Conservation (phyloP, 768 basidiomycete genomes). For the Naganishia randhawae region DNA sequence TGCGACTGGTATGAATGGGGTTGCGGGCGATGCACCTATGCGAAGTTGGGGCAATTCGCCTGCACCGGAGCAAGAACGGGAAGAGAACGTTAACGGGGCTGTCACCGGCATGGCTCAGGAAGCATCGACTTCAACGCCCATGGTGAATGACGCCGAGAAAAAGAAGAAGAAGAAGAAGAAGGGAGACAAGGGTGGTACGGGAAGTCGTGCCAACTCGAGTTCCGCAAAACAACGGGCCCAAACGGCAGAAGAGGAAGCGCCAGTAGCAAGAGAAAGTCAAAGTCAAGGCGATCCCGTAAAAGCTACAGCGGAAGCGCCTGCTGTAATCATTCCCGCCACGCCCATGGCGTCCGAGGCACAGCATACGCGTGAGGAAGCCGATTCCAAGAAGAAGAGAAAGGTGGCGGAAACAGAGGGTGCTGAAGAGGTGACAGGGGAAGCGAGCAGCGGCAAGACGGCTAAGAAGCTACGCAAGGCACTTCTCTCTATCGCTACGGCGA, state of each 20-base stretch:
- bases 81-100: slow-evolving; percentile 1
- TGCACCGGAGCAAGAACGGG: slow-evolving; percentile 5
- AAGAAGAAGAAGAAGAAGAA: slow-evolving; percentile 47
- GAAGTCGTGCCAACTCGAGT: slow-evolving; percentile 44
- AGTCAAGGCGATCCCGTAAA: neutral
- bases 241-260: neutral
- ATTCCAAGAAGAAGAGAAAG: slow-evolving; percentile 34
- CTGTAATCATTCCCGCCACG: slow-evolving; percentile 6
- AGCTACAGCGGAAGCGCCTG: slow-evolving; percentile 3
- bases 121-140: neutral
- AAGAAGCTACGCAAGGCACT: slow-evolving; percentile 14
- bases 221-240: neutral
- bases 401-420: slow-evolving; percentile 29
- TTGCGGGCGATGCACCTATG: slow-evolving; percentile 21
- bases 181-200: slow-evolving; percentile 48
- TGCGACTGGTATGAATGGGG: slow-evolving; percentile 45
- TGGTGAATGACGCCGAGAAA: slow-evolving; percentile 25
- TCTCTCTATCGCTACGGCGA: neutral
- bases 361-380: slow-evolving; percentile 12
- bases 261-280: neutral
- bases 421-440: slow-evolving; percentile 24
- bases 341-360: slow-evolving; percentile 5
- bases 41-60: slow-evolving; percentile 27
- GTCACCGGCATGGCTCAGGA: neutral
- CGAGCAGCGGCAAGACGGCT: slow-evolving; percentile 34